Base-by-base conservation (phyloP, 1,139 yeast genomes). In the Yamadazyma atlantica region DNA sequence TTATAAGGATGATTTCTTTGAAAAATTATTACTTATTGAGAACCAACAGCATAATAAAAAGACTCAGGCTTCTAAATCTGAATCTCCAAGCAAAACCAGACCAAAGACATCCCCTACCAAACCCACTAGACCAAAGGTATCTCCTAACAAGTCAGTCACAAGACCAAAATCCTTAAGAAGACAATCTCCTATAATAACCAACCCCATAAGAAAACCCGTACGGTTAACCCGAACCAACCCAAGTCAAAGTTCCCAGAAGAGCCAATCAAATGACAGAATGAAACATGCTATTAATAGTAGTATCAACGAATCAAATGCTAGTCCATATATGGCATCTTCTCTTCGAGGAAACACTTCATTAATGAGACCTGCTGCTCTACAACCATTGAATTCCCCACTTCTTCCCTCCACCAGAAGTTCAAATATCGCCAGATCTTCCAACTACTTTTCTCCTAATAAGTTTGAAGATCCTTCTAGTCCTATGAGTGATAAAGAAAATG, bases 1-100 rank as follows among this genome's bases (percentile, higher is more conserved):
- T 9, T 61, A 71, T 26, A 81, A 77, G 1, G 69, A 66, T 33
- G 73, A 73, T 32, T 69, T 81, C 37, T 60, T 67, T 25, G 72
- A 73, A 28, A 66, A 63, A 21, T 50, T 80, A 9, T 38, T 62
- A 21, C 40, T 53, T 8, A 67, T 78, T 29, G 80, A 80, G 47
- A 56, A 66, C 2, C 75, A 70, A 26, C 62, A 58, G 25, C 34
- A 44, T n/a, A 41, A 37, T 24, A 41, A 35, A 26, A 43, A 29
- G 25, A 37, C 29, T 21, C 35, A 9, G 12, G 16, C 30, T 22
- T 15, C 33, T 3, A 35, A 33, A n/a, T 19, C 31, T n/a, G 30
- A 36, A 16, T 39, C 43, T 4, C 39, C 42, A 6, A 33, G 21
- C 9, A 35, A 35, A 14, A 13, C 17, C 17, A 29, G 7, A 29